Conservation (phyloP, 1,284 basidiomycete genomes). For the Ceratobasidium sp. region DNA sequence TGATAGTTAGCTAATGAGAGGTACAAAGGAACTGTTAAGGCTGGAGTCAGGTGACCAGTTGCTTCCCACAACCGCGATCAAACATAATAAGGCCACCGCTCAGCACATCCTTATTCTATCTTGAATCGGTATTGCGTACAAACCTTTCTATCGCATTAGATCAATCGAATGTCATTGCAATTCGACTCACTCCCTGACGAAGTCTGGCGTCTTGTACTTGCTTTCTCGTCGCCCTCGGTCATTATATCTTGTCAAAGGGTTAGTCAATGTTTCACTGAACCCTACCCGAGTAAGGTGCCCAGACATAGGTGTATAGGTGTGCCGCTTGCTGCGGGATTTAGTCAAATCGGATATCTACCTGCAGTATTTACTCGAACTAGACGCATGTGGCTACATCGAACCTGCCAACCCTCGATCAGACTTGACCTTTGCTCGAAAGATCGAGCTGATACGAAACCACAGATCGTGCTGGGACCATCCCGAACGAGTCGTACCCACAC, state of each 20-base stretch:
- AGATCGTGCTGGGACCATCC: background rate
- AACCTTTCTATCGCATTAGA: no score
- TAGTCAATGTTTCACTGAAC: no score
- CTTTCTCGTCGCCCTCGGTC: background rate
- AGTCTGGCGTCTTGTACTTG: background rate
- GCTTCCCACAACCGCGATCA: background rate
- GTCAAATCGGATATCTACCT: background rate
- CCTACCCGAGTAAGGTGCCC: background rate
- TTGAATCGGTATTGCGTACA: no score
- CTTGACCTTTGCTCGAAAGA: slow-evolving; percentile 14
- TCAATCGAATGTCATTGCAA: no score
- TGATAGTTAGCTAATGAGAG: no score
- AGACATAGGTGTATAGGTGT: slow-evolving; percentile 10
- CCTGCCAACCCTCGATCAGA: slow-evolving; percentile 28
- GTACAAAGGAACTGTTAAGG: no score
- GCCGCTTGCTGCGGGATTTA: slow-evolving; percentile 16
- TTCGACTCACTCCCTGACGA: slow-evolving; percentile 16
- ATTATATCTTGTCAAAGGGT: slow-evolving; percentile 23
- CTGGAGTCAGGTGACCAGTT: background rate
- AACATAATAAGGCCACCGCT: no score
- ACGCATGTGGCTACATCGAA: slow-evolving; percentile 13
- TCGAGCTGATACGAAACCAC: background rate
- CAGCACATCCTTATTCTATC: background rate
- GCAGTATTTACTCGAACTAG: slow-evolving; percentile 26
- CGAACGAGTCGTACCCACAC: background rate